Conservation (phyloP, 768 basidiomycete species). For the Stropharia rugosoannulata region DNA sequence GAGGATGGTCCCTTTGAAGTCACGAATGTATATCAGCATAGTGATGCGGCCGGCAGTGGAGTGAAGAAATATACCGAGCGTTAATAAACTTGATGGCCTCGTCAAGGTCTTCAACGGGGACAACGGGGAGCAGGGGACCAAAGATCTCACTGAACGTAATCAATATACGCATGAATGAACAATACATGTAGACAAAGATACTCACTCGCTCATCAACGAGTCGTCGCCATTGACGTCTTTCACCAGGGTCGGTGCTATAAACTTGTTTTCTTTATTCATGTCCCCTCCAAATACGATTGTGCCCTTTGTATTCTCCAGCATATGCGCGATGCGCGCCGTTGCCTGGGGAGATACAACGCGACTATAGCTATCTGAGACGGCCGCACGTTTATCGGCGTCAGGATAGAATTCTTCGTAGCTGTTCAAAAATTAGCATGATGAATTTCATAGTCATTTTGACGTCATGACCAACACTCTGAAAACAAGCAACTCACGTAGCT, state of each 20-base stretch:
- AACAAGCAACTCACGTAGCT: constrained; percentile 30
- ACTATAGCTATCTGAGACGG: constrained; percentile 40
- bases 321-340: constrained; percentile 47
- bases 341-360: constrained; percentile 56
- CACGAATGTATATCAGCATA: background rate
- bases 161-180: background rate
- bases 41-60: background rate
- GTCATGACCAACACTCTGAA: background rate
- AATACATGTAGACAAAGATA: constrained; percentile 9
- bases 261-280: constrained; percentile 53
- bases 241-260: constrained; percentile 74
- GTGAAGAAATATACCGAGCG: constrained; percentile 37
- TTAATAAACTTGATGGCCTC: constrained; percentile 73
- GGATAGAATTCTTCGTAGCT: constrained; percentile 61
- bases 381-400: constrained; percentile 41
- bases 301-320: constrained; percentile 70
- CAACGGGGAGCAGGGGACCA: constrained; percentile 76
- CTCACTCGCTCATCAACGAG: constrained; percentile 75
- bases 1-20: constrained; percentile 59
- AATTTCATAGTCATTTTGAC: background rate
- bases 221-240: constrained; percentile 61
- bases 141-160: constrained; percentile 66
- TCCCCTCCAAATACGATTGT: constrained; percentile 64
- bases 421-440: background rate
- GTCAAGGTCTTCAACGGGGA: constrained; percentile 69